Conservation (phyloP, 2,329 filamentous ascomycete genomes). For the Diaporthe destruens region DNA sequence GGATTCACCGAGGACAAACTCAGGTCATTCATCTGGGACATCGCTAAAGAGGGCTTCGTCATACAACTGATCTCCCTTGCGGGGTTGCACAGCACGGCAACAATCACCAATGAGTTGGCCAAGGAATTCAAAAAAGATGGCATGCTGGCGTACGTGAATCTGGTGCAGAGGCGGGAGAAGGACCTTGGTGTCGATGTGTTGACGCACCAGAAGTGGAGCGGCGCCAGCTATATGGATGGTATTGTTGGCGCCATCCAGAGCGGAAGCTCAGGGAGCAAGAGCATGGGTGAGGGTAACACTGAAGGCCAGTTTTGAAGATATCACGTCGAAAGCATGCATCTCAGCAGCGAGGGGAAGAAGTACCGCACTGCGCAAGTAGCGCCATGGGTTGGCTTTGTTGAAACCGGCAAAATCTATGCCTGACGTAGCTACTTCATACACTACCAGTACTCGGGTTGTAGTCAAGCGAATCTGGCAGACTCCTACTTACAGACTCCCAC, state of each 20-base stretch:
- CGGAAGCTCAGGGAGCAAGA: constrained; percentile 88
- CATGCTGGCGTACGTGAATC: constrained; percentile 97
- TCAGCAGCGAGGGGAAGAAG: not conserved
- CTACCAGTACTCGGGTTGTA: too few species aligned
- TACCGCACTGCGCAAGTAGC: not conserved
- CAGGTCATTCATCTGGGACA: constrained; percentile 95
- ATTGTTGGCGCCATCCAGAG: constrained; percentile 92
- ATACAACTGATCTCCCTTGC: constrained; percentile 77
- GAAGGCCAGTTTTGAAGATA: constrained; percentile 73
- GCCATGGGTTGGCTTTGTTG: too few species aligned
- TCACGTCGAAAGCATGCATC: not conserved
- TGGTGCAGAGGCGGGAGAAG: constrained; percentile 91
- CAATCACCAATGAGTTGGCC: constrained; percentile 79
- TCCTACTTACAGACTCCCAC: too few species aligned
- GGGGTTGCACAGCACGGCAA: constrained; percentile 74
- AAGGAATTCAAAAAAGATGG: constrained; percentile 88
- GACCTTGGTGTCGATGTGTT: constrained; percentile 92
- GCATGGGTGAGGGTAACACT: constrained; percentile 95
- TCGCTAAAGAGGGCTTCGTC: constrained; percentile 87
- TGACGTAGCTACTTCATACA: too few species aligned
- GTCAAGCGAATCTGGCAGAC: not conserved
- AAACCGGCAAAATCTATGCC: too few species aligned
- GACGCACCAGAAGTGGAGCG: constrained; percentile 91
- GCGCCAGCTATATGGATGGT: constrained; percentile 82
- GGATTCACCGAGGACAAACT: constrained; percentile 87